Base-by-base conservation (phyloP, 2,329 filamentous ascomycete genomes). In the Trichoderma polysporum region DNA sequence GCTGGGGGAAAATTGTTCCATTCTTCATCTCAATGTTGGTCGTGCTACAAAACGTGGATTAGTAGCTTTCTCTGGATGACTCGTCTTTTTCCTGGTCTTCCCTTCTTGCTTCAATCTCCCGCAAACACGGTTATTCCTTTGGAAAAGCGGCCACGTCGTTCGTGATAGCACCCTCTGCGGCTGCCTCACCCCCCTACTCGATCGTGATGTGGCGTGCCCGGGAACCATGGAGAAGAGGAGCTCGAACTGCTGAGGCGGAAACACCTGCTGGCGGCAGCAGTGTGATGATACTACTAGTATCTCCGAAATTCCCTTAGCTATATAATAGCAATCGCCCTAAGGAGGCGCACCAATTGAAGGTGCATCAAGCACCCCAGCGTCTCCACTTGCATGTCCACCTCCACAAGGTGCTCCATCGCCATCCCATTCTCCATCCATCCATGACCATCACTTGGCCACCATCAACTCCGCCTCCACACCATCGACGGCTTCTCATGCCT, bases 301-400 rank as follows among this genome's bases (percentile, higher is more conserved):
- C 65, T 66, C 63, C 63, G 63, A 59, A 52, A 60, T 59, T 53
- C 63, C 56, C 56, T 45, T 61, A 61, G 41, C 59, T 29, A 49
- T 57, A 52, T 57, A 15, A 53, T 41, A 41, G 66, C 58, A 64
- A 56, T 64, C 45, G 56, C 41, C 49, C 56, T 56, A 58, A 63
- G 37, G 50, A 67, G 27, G 52, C 58, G 66, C 66, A 15, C 66
- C 66, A 67, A 67, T 67, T 57, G 58, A 47, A 56, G 41, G 33
- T 57, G 66, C 66, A 67, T 63, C 41, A 62, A 58, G 66, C 58
- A 62, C 66, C 58, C 66, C 58, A 67, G 66, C 52, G 56, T 63
- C 66, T 63, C 66, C 66, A 67, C 66, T 54, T 50, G 12, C 66
- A 52, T 49, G 49, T 67, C 58, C 58, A 63, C 66, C 66, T 67